phyloP scores from a whole-genome alignment of 768 basidiomycete species.

The Amanita molliuscula region DNA sequence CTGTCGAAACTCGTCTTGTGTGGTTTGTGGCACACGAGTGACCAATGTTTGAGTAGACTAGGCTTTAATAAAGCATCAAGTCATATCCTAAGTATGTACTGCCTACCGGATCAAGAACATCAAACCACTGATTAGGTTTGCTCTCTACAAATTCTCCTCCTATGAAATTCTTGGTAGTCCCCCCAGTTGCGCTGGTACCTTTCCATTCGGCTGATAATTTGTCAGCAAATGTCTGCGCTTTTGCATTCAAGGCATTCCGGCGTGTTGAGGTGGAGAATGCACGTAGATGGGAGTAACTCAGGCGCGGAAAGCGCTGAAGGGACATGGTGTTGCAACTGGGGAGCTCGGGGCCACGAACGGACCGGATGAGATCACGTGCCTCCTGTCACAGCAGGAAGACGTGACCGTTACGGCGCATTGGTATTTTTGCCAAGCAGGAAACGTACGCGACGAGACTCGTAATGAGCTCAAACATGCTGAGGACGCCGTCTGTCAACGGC shows the following conservation, averaged over 20 bases:
- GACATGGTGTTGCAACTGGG: constrained; percentile 17
- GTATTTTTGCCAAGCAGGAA: not conserved
- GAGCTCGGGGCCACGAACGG: not conserved
- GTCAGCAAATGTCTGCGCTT: constrained; percentile 55
- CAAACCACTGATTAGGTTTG: constrained; percentile 68
- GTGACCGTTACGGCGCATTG: not conserved
- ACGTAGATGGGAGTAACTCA: constrained; percentile 18
- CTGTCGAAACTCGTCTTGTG: constrained; percentile 65
- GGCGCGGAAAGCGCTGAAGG: constrained; percentile 20
- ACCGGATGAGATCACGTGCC: not conserved
- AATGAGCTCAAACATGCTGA: constrained; percentile 7
- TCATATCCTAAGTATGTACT: not conserved
- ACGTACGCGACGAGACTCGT: constrained; percentile 1
- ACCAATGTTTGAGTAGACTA: constrained; percentile 89
- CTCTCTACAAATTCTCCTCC: constrained; percentile 86
- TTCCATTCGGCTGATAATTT: constrained; percentile 70
- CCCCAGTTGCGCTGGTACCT: constrained; percentile 81
- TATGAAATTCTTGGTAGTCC: constrained; percentile 85
- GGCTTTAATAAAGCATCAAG: constrained; percentile 1
- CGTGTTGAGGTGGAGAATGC: constrained; percentile 36
- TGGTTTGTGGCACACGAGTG: constrained; percentile 85
- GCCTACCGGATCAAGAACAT: constrained; percentile 81
- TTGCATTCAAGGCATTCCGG: constrained; percentile 37
- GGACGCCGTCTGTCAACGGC: constrained; percentile 16
- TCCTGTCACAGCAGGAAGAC: not conserved